Evolutionary conservation across 192 early-diverging fungal genomes (phyloP).

Genomic region (Chytriomyces confervae): DNA sequence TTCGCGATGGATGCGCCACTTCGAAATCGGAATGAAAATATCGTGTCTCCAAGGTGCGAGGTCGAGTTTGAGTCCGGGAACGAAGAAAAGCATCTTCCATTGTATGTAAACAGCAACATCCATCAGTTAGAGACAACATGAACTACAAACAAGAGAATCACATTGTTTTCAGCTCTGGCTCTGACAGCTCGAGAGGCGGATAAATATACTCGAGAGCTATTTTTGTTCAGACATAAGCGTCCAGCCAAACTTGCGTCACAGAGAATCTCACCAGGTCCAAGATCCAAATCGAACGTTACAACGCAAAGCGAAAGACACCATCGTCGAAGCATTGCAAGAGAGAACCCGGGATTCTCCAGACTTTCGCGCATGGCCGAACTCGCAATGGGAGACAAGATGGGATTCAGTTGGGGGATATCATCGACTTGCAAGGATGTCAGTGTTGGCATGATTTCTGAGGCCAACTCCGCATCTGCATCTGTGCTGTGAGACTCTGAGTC

Average conservation of each 20-base stretch:
- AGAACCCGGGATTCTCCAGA: not conserved
- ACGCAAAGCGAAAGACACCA: constrained; percentile 57
- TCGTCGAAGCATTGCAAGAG: constrained; percentile 41
- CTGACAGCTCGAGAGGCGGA: constrained; percentile 53
- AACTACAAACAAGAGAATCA: constrained; percentile 19
- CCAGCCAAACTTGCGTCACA: not conserved
- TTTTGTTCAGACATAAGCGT: not conserved
- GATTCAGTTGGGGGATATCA: not conserved
- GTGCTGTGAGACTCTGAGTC: not conserved
- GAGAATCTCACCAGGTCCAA: constrained; percentile 52
- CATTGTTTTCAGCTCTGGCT: constrained; percentile 56
- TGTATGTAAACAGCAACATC: not conserved
- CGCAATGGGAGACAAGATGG: not conserved
- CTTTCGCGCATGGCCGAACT: not conserved
- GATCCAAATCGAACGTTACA: constrained; percentile 61
- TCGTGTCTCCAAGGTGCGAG: constrained; percentile 54
- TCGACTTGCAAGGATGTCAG: not conserved
- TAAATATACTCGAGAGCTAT: constrained; percentile 56
- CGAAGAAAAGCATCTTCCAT: constrained; percentile 56
- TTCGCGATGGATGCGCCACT: constrained; percentile 43
- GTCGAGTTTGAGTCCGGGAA: constrained; percentile 64
- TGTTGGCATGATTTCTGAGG: not conserved
- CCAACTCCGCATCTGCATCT: not conserved
- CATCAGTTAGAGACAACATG: not conserved
- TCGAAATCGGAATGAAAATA: constrained; percentile 59